These are phyloP conservation scores for Fusarium piperis DNA, from an alignment of 2,329 filamentous ascomycete species.

Conservation along the genomic window DNA sequence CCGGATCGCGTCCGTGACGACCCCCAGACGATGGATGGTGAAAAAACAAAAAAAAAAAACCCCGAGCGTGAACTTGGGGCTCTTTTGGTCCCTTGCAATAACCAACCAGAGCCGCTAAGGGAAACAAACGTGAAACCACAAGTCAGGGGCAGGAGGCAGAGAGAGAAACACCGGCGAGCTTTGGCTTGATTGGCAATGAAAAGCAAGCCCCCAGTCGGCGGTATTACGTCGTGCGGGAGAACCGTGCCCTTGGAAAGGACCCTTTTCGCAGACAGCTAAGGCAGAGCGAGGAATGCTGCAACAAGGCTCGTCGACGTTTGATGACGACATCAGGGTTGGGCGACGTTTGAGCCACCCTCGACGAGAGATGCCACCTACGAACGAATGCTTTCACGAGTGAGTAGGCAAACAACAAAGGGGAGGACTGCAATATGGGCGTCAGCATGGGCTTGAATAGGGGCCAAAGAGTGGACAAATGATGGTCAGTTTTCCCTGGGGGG, in stretches of 20 bases:
- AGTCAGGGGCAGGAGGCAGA: constrained; percentile 2
- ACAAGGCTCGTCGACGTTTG: not conserved
- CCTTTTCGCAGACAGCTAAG: constrained; percentile 2
- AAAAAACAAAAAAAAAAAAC: not conserved
- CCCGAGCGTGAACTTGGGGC: not conserved
- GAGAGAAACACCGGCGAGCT: not conserved
- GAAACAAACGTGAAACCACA: constrained; percentile 6
- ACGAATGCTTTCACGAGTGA: constrained; percentile 1
- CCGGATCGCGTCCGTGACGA: not conserved
- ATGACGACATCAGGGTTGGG: constrained; percentile 20
- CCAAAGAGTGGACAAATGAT: constrained; percentile 10
- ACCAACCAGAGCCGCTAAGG: constrained; percentile 11
- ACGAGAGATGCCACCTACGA: constrained; percentile 9
- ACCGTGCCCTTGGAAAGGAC: constrained; percentile 9
- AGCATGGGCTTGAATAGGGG: constrained; percentile 14
- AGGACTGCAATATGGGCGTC: not conserved
- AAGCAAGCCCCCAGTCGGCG: not conserved
- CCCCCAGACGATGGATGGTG: not conserved
- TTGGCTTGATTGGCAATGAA: not conserved
- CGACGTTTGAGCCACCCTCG: constrained; percentile 15
- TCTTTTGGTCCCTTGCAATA: not conserved
- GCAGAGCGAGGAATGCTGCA: not conserved
- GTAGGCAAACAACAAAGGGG: not conserved
- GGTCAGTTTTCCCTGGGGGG: not conserved
- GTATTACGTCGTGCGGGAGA: not conserved